Conservation (phyloP, 2,329 filamentous ascomycete genomes). For the Alternaria conjuncta region DNA sequence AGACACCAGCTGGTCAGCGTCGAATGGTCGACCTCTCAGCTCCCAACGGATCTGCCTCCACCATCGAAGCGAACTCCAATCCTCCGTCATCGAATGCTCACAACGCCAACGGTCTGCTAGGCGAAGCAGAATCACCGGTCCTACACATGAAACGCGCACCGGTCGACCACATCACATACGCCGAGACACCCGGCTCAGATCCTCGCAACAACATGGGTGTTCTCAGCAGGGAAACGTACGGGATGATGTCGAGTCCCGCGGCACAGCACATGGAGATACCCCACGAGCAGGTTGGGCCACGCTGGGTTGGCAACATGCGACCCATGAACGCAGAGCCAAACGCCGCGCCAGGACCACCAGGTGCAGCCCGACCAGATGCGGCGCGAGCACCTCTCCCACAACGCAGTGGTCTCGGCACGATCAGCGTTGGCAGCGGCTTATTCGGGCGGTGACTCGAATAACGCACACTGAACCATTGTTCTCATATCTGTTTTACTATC, state of each 20-base stretch:
- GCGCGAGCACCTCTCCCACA: constrained; percentile 34
- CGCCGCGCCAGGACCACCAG: constrained; percentile 22
- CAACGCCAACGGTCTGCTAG: constrained; percentile 33
- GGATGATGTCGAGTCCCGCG: constrained; percentile 39
- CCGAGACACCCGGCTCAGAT: constrained; percentile 36
- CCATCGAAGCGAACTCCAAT: constrained; percentile 49
- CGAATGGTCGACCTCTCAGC: constrained; percentile 43
- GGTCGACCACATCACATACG: constrained; percentile 32
- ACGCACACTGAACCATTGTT: neutral
- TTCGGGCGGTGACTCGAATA: constrained; percentile 36
- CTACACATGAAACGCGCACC: constrained; percentile 48
- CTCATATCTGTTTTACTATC: constrained; percentile 8
- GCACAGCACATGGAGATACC: constrained; percentile 29
- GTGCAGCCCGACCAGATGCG: constrained; percentile 32
- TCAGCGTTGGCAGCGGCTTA: constrained; percentile 41
- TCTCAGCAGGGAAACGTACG: constrained; percentile 37
- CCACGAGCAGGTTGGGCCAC: constrained; percentile 34
- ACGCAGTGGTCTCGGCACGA: constrained; percentile 37
- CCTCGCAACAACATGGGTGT: constrained; percentile 32
- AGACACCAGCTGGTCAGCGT: constrained; percentile 47
- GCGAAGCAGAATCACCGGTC: constrained; percentile 47
- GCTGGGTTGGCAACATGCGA: constrained; percentile 32
- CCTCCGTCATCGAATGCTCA: constrained; percentile 44
- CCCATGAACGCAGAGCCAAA: constrained; percentile 22
- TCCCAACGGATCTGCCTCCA: constrained; percentile 49